Evolutionary conservation across 352 stramenopile species (phyloP).

Genomic region (Globisporangium paddicum): DNA sequence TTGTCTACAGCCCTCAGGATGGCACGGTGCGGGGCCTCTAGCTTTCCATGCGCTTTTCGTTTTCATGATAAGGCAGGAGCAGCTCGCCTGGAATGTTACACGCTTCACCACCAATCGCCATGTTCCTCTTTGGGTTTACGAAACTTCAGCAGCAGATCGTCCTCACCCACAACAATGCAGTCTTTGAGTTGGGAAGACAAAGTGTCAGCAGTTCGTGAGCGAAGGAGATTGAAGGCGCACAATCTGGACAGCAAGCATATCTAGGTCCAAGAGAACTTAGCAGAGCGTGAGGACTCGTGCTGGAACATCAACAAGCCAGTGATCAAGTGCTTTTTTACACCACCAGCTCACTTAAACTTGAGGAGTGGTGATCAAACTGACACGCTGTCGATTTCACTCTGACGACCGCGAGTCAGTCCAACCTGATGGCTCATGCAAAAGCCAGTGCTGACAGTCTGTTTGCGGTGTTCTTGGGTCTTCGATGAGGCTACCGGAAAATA

Average conservation of each 20-base stretch:
- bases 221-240: conserved; percentile 1
- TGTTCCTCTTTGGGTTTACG: too few species aligned
- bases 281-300: conserved; percentile 7
- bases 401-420: not conserved
- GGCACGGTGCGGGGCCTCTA: not conserved
- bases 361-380: not conserved
- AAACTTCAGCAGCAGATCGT: not conserved
- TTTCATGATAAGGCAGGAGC: too few species aligned
- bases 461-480: not conserved
- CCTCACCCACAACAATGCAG: not conserved
- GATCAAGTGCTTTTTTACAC: conserved; percentile 6
- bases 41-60: not conserved
- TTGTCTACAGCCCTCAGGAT: not conserved
- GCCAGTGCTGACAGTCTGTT: not conserved
- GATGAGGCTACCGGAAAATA: not conserved
- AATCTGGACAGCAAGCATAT: not conserved
- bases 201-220: not conserved
- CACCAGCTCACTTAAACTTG: not conserved
- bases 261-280: conserved; percentile 14
- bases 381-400: not conserved
- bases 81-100: too few species aligned
- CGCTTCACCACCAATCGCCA: too few species aligned
- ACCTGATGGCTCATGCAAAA: not conserved
- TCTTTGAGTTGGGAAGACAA: conserved; percentile 11
- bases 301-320: conserved; percentile 7